These are phyloP conservation scores for Venturia asperata DNA, from an alignment of 2,329 filamentous ascomycete genomes.

Conservation along the genomic window DNA sequence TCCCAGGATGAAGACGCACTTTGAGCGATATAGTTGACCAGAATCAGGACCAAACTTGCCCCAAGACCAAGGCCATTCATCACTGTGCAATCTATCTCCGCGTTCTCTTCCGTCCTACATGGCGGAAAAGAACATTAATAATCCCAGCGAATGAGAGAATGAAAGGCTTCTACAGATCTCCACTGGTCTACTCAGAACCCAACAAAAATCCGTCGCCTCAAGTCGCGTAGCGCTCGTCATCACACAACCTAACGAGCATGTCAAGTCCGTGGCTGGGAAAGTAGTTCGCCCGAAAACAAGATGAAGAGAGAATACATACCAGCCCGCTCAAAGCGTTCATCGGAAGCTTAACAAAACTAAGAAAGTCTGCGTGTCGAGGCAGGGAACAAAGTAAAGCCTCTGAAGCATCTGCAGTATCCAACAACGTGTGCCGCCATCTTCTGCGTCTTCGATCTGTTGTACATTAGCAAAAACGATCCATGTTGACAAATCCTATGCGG, in stretches of 20 bases:
- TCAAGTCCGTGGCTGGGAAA: not conserved
- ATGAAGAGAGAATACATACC: not conserved
- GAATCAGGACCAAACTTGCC: too few species aligned
- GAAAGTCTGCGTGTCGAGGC: not conserved
- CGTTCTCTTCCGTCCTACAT: too few species aligned
- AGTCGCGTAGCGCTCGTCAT: not conserved
- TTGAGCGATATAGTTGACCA: too few species aligned
- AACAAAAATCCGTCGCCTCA: not conserved
- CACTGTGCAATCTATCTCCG: not conserved
- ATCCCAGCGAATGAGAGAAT: not conserved
- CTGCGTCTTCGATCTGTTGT: not conserved
- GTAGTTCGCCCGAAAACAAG: not conserved
- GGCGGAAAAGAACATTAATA: not conserved
- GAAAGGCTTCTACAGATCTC: not conserved
- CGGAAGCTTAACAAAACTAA: too few species aligned
- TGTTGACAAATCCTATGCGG: not conserved
- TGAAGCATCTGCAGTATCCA: not conserved
- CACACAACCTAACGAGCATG: not conserved
- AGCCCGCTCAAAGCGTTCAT: not conserved
- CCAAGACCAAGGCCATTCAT: not conserved
- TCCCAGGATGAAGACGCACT: too few species aligned
- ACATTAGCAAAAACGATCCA: not conserved
- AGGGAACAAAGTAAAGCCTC: not conserved
- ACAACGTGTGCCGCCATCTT: not conserved
- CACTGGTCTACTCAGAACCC: not conserved